phyloP scores from a whole-genome alignment of 805 yeast genomes.

The Saccharomycopsis fodiens region DNA sequence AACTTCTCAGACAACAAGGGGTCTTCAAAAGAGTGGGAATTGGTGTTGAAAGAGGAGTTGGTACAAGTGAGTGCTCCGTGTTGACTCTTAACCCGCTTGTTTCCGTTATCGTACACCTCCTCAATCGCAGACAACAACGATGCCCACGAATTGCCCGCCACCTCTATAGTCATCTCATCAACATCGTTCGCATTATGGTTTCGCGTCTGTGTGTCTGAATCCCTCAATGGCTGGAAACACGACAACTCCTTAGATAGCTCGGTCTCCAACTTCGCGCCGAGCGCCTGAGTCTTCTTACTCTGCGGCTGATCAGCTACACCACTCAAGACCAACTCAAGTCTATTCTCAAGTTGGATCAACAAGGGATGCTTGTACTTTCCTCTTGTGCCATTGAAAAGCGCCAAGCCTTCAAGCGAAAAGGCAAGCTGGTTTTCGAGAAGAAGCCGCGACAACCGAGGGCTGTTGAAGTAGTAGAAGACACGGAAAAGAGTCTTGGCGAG shows the following conservation, averaged over 20 bases:
- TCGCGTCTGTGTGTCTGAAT: slow-evolving; percentile 27
- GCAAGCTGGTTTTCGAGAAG: slow-evolving; percentile 50
- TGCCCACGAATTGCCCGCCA: slow-evolving; percentile 1
- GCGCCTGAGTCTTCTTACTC: background rate
- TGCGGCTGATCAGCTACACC: slow-evolving; percentile 3
- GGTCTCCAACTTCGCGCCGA: slow-evolving; percentile 5
- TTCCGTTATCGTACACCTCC: slow-evolving; percentile 11
- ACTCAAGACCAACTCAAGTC: slow-evolving; percentile 15
- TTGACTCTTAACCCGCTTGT: slow-evolving; percentile 1
- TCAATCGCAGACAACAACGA: slow-evolving; percentile 7
- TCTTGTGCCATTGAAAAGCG: slow-evolving; percentile 22
- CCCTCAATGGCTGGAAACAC: slow-evolving; percentile 30
- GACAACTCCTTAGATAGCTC: slow-evolving; percentile 19
- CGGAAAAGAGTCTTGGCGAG: slow-evolving; percentile 44
- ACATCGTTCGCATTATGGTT: slow-evolving; percentile 22
- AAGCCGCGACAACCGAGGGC: slow-evolving; percentile 43
- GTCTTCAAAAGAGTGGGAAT: slow-evolving; percentile 6
- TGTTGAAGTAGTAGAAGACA: slow-evolving; percentile 42
- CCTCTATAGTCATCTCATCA: slow-evolving; percentile 16
- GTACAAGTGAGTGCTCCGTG: background rate
- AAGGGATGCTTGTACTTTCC: slow-evolving; percentile 28
- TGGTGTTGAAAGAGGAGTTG: slow-evolving; percentile 1
- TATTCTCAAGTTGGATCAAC: slow-evolving; percentile 14
- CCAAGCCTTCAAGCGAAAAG: slow-evolving; percentile 33
- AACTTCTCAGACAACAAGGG: slow-evolving; percentile 14